phyloP scores from a whole-genome alignment of 768 basidiomycete species.

The Naganishia onofrii region DNA sequence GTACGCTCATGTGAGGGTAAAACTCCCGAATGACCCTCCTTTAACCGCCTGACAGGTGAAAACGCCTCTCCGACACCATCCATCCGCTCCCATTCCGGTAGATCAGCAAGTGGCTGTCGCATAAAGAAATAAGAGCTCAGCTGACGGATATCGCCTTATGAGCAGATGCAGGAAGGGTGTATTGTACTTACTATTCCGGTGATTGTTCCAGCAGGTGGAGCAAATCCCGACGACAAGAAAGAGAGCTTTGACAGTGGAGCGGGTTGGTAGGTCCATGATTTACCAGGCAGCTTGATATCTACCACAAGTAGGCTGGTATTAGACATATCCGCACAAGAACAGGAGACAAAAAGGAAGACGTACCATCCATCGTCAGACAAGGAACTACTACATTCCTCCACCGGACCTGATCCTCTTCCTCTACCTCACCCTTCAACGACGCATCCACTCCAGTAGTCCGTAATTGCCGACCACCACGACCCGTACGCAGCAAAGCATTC shows the following conservation, averaged over 20 bases:
- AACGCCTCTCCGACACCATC: background rate
- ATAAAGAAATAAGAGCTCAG: background rate
- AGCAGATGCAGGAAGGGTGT: background rate
- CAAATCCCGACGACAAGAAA: background rate
- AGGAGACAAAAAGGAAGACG: too few relatives aligned
- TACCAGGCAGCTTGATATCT: background rate
- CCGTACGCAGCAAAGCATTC: background rate
- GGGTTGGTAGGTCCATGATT: constrained; percentile 14
- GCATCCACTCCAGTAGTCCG: too few relatives aligned
- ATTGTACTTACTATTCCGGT: constrained; percentile 10
- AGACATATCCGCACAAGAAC: background rate
- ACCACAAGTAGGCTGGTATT: background rate
- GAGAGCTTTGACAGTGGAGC: background rate
- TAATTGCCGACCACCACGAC: background rate
- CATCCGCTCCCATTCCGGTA: background rate
- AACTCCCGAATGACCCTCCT: too few relatives aligned
- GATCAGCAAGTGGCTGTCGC: background rate
- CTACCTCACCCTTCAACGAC: background rate
- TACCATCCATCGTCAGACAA: constrained; percentile 6
- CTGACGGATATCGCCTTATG: too few relatives aligned
- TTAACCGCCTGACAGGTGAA: background rate
- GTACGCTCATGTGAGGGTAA: too few relatives aligned
- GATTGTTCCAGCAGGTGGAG: background rate
- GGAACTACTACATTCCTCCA: background rate
- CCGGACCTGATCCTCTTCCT: background rate